A percentile compares a stretch with the other conserved stretches of the same genome.
phyloP scores from a whole-genome alignment of 2,329 filamentous ascomycete genomes.

The Neofusicoccum kwambonambiense region DNA sequence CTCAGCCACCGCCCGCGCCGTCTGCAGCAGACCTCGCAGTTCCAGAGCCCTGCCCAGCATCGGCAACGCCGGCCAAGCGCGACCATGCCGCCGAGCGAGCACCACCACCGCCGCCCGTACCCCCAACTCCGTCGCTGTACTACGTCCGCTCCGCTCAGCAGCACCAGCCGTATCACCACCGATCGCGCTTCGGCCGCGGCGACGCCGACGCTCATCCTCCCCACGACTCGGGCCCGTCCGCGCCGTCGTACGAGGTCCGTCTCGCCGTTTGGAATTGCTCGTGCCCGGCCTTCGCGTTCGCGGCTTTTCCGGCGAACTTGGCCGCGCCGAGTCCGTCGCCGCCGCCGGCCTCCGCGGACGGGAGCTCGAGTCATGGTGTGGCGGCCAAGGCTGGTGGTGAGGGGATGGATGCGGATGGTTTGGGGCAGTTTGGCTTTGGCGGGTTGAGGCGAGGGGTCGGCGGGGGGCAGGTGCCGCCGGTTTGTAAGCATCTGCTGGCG shows the following conservation, averaged over 20 bases:
- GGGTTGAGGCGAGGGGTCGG: slow-evolving; percentile 43
- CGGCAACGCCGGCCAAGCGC: neutral
- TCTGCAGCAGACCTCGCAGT: neutral
- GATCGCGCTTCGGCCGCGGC: slow-evolving; percentile 25
- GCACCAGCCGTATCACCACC: slow-evolving; percentile 36
- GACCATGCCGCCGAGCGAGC: neutral
- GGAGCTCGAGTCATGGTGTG: neutral
- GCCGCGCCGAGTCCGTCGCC: neutral
- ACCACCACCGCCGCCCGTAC: neutral
- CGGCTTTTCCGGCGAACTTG: slow-evolving; percentile 55
- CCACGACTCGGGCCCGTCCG: neutral
- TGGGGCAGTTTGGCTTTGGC: slow-evolving; percentile 45
- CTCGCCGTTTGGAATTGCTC: slow-evolving; percentile 81
- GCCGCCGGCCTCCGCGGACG: neutral
- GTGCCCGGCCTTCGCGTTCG: slow-evolving; percentile 79
- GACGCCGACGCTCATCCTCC: neutral
- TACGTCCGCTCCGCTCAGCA: slow-evolving; percentile 62
- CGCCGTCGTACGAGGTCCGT: slow-evolving; percentile 66
- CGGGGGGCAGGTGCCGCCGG: slow-evolving; percentile 46
- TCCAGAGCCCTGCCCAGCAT: neutral
- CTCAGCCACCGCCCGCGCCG: neutral
- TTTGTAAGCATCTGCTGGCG: slow-evolving; percentile 90
- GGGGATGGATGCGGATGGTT: slow-evolving; percentile 12
- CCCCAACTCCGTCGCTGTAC: slow-evolving; percentile 52
- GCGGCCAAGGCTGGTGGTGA: neutral